phyloP scores from a whole-genome alignment of 345 rosid species.

The Populus deltoides region DNA sequence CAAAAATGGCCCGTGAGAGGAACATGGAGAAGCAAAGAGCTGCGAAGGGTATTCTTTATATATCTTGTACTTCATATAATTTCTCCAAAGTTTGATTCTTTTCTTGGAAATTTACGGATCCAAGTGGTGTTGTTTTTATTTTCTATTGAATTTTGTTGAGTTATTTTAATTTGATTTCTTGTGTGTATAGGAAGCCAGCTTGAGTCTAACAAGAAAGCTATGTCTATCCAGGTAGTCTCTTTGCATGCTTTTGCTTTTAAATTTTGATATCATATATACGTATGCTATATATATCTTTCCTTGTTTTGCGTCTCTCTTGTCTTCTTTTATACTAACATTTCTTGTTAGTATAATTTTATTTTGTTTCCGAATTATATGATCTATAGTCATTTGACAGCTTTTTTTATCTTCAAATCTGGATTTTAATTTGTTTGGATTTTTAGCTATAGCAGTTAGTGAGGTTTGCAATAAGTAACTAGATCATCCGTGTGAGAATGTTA shows the following conservation, averaged over 20 bases:
- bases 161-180: background rate
- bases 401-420: background rate
- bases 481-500: background rate
- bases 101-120: background rate
- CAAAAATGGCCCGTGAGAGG: constrained; percentile 18
- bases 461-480: too few species aligned
- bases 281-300: background rate
- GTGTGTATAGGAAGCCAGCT: constrained; percentile 49
- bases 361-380: background rate
- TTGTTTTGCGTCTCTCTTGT: background rate
- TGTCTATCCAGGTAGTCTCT: constrained; percentile 51
- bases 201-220: constrained; percentile 59
- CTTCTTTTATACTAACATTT: background rate
- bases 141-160: background rate
- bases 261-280: background rate
- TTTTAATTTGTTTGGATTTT: background rate
- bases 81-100: background rate
- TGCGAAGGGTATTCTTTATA: constrained; percentile 33
- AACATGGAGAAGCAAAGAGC: constrained; percentile 48
- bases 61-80: background rate
- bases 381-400: background rate
- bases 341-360: background rate
- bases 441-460: background rate
- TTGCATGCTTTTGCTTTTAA: background rate
- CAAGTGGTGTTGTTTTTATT: background rate